phyloP scores from a whole-genome alignment of 1,284 basidiomycete species.

The Cryptococcus sp. region DNA sequence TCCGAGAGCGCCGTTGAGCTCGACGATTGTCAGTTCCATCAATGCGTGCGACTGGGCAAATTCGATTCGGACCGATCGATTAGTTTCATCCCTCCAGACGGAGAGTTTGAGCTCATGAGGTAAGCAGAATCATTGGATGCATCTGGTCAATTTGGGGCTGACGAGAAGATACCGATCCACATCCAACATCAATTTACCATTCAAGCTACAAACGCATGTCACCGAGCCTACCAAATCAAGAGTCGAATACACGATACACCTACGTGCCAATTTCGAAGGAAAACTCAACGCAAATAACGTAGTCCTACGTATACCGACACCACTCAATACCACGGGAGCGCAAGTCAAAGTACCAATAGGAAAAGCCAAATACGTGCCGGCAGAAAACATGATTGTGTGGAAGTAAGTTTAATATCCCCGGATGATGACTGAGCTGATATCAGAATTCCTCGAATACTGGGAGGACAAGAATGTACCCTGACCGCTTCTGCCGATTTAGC shows the following conservation, averaged over 20 bases:
- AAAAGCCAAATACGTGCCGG: slow-evolving; percentile 95
- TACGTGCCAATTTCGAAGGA: slow-evolving; percentile 83
- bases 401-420: slow-evolving; percentile 62
- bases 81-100: slow-evolving; percentile 96
- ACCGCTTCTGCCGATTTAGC: slow-evolving; percentile 78
- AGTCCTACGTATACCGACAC: slow-evolving; percentile 89
- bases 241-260: slow-evolving; percentile 84
- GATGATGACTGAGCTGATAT: not conserved
- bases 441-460: slow-evolving; percentile 88
- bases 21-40: slow-evolving; percentile 98
- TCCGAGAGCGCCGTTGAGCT: slow-evolving; percentile 80
- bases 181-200: slow-evolving; percentile 88
- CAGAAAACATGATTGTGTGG: slow-evolving; percentile 94
- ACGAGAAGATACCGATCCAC: slow-evolving; percentile 83
- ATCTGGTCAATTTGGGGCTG: not conserved
- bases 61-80: slow-evolving; percentile 91
- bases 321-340: slow-evolving; percentile 85
- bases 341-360: slow-evolving; percentile 86
- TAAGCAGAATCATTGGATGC: slow-evolving; percentile 38
- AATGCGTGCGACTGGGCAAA: slow-evolving; percentile 91
- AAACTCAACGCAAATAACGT: slow-evolving; percentile 93
- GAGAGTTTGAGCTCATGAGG: slow-evolving; percentile 98
- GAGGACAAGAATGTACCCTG: slow-evolving; percentile 83
- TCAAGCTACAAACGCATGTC: slow-evolving; percentile 85
- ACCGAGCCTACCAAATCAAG: slow-evolving; percentile 86